These are phyloP conservation scores for Coemansia sp. DNA, from an alignment of 192 early-diverging fungal species.

Conservation along the genomic window DNA sequence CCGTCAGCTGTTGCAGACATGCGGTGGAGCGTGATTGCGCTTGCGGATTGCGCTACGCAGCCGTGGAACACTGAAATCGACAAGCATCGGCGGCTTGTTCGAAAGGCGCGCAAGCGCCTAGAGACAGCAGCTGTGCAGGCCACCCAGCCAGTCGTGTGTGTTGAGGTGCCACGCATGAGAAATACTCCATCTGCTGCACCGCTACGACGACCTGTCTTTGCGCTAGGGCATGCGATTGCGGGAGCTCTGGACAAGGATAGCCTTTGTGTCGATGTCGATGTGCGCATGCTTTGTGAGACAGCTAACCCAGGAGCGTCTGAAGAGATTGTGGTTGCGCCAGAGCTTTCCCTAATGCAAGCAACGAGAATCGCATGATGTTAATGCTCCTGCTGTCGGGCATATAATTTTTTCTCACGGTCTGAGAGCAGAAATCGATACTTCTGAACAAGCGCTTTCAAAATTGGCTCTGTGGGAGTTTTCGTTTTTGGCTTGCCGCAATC, in stretches of 20 bases:
- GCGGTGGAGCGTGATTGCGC: no score
- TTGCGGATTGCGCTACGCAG: no score
- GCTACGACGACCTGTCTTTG: constrained; percentile 12
- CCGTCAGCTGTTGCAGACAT: no score
- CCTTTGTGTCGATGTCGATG: constrained; percentile 8
- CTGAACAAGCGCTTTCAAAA: no score
- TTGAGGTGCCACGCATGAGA: not conserved
- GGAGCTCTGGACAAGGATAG: not conserved
- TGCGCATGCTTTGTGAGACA: constrained; percentile 14
- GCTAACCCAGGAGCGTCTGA: constrained; percentile 1
- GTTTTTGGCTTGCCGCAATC: no score
- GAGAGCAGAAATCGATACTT: no score
- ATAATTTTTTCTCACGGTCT: no score
- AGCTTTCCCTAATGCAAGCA: not conserved
- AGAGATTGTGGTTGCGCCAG: constrained; percentile 4
- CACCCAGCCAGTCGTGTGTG: constrained; percentile 30
- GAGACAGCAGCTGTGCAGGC: constrained; percentile 18
- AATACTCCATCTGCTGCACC: not conserved
- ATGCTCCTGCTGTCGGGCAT: no score
- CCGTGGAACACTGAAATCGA: no score
- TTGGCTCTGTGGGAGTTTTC: no score
- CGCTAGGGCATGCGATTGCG: constrained; percentile 22
- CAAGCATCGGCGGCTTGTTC: constrained; percentile 17
- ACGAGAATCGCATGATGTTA: no score
- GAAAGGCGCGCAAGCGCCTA: not conserved